Evolutionary conservation across 345 rosid species (phyloP), one percentile per base, ranked within the genome.

Genomic region (Erysimum cheiranthoides): DNA sequence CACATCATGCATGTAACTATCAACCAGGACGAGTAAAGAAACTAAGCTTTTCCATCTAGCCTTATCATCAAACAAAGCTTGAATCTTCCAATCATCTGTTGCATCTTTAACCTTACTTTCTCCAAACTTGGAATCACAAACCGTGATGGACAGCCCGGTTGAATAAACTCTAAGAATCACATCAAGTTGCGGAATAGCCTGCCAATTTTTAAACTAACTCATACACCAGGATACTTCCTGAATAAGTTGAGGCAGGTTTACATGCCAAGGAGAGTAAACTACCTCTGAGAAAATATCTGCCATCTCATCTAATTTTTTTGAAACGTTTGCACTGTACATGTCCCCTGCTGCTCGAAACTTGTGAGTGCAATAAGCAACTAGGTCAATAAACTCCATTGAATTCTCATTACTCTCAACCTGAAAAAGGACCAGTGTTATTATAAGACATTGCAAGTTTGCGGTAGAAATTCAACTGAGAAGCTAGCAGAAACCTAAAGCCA

Each of bases 91-190:
- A 18, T 74, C 85, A 77, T 81, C 82, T 64, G 84, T 76, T 61
- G 74, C 61, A 73, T 67, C 74, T 65, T 68, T 59, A 50, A 32
- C 66, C 77, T 83, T 87, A 77, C 72, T 61, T 50, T 21, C 58
- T 78, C 49, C 68, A 12, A 53, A 66, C 70, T 85, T 83, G 61
- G 79, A 40, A 70, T 77, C 73, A 18, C 42, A 68, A 68, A 77
- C 78, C 16, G 70, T 70, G 35, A 85, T 53, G 56, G 79, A 80
- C 83, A 92, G 69, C 47, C 93, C 93, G 11, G 77, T 50, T 11
- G 96, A 85, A 82, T 92, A 95, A 66, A 95, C 90, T 80, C 82
- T 82, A 74, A 95, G 66, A 77, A 90, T 84, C 71, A 83, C 64
- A 80, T 78, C 76, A 64, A 82, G n/a, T 25, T 89, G 92, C 28